These are phyloP conservation scores for Xerocomellus intermedius DNA, from an alignment of 768 basidiomycete species.

Conservation along the genomic window DNA sequence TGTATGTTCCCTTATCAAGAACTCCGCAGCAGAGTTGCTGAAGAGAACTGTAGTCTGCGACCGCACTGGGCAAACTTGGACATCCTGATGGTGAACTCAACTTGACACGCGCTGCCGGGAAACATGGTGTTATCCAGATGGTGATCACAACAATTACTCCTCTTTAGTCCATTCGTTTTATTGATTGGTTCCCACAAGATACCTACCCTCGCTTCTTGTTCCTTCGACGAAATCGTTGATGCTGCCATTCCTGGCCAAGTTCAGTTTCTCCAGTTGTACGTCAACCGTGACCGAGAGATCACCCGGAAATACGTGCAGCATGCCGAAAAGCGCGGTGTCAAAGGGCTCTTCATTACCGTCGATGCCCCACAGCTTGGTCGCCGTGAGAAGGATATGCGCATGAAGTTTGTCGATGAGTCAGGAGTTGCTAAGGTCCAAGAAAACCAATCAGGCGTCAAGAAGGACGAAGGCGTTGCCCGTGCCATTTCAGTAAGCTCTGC, in stretches of 20 bases:
- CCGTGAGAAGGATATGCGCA: slow-evolving; percentile 91
- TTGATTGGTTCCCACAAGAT: slow-evolving; percentile 65
- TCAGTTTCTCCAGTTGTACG: slow-evolving; percentile 84
- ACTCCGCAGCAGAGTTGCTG: neutral
- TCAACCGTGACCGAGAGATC: slow-evolving; percentile 84
- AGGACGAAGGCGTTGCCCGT: slow-evolving; percentile 76
- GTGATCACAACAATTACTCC: slow-evolving; percentile 28
- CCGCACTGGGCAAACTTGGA: slow-evolving; percentile 86
- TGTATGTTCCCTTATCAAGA: slow-evolving; percentile 40
- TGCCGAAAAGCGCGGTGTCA: slow-evolving; percentile 83
- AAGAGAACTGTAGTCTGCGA: slow-evolving; percentile 50
- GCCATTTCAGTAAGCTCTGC: slow-evolving; percentile 71
- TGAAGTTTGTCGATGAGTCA: slow-evolving; percentile 81
- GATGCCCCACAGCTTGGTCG: slow-evolving; percentile 93
- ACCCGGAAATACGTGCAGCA: slow-evolving; percentile 84
- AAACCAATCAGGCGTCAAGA: slow-evolving; percentile 29
- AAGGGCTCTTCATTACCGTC: slow-evolving; percentile 91
- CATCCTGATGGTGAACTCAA: slow-evolving; percentile 92
- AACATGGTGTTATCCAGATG: slow-evolving; percentile 72
- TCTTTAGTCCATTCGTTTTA: neutral
- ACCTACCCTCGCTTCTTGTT: slow-evolving; percentile 87
- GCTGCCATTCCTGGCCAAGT: slow-evolving; percentile 73
- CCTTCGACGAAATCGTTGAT: slow-evolving; percentile 89
- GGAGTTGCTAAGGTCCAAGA: slow-evolving; percentile 26
- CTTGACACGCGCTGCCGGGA: slow-evolving; percentile 80